Evolutionary conservation across 768 basidiomycete genomes (phyloP), one percentile per base, ranked within the genome.

Genomic region (Lenzites betulinus): DNA sequence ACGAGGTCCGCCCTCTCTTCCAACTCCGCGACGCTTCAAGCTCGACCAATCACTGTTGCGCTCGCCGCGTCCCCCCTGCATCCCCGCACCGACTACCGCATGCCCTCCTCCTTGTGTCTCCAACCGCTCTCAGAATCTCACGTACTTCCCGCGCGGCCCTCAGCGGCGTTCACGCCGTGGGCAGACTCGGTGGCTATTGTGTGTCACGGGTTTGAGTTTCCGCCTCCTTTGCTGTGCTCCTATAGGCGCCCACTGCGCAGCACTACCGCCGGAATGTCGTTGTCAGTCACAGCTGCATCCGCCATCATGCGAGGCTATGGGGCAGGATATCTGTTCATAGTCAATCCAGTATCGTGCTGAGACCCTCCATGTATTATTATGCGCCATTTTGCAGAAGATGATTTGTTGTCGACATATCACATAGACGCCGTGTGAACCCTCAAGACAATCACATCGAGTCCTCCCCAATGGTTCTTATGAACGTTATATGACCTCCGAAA

Each of bases 1-100:
- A 50, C 23, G 49, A 51, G 22, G 54, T 44, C 54, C 42, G 41
- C 28, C 42, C n/a, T 52, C 23, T 47, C 25, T 28, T 61, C 38
- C 56, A 54, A 51, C 51, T 54, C 61, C 61, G 61, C 61, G 61
- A 49, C 61, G 51, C 22, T 53, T 20, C 51, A 62, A 38, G 56
- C 61, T 62, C 38, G 50, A 22, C 61, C 61, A 62, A 62, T 62
- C 61, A 53, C 26, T 48, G 33, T 23, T 42, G 30, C 36, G 41
- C 43, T 42, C 38, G 36, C 39, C 42, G 30, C 30, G 38, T 51
- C 18, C 54, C 22, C 22, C 42, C 42, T 35, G 28, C 30, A 30
- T 23, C 30, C 11, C 8, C 42, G 25, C 26, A 20, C 53, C 18
- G 7, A 9, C 11, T 42, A 30, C 42, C 36, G 28, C 18, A 23